Conservation (phyloP, 495 filamentous ascomycete genomes). For the Neurospora sp. region DNA sequence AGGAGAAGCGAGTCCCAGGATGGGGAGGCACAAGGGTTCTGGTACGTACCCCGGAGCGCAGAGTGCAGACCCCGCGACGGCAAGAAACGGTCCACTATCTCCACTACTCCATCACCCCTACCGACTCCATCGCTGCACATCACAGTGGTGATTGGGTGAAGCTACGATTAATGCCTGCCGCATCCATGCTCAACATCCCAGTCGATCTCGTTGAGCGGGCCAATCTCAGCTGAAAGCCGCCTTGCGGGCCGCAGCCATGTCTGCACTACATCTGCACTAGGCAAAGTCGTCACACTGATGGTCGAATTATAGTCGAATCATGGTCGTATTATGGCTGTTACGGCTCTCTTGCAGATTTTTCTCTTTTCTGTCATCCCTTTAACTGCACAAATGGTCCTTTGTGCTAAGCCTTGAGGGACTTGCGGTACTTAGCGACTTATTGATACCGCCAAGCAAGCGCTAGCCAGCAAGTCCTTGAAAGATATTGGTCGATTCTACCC, state of each 20-base stretch:
- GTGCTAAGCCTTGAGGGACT: too few species aligned
- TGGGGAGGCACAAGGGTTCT: neutral
- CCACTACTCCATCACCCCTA: neutral
- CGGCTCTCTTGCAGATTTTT: conserved; percentile 9
- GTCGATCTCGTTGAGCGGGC: conserved; percentile 23
- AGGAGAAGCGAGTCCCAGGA: neutral
- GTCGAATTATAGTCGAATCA: conserved; percentile 24
- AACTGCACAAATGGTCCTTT: too few species aligned
- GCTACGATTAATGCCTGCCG: conserved; percentile 15
- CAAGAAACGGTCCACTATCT: neutral
- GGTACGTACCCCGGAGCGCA: neutral
- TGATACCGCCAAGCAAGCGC: too few species aligned
- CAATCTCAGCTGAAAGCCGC: conserved; percentile 28
- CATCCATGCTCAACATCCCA: conserved; percentile 14
- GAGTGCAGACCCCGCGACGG: neutral
- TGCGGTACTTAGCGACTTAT: too few species aligned
- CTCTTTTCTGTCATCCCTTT: neutral
- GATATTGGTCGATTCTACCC: too few species aligned
- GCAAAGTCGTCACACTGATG: conserved; percentile 27
- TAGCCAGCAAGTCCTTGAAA: too few species aligned
- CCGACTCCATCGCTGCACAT: neutral
- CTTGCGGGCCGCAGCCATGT: conserved; percentile 25
- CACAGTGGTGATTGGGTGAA: conserved; percentile 20
- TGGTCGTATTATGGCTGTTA: conserved; percentile 24
- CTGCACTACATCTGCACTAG: conserved; percentile 27